Evolutionary conservation across 192 early-diverging fungal species (phyloP).

Genomic region (Gamsiella multidivaricata): DNA sequence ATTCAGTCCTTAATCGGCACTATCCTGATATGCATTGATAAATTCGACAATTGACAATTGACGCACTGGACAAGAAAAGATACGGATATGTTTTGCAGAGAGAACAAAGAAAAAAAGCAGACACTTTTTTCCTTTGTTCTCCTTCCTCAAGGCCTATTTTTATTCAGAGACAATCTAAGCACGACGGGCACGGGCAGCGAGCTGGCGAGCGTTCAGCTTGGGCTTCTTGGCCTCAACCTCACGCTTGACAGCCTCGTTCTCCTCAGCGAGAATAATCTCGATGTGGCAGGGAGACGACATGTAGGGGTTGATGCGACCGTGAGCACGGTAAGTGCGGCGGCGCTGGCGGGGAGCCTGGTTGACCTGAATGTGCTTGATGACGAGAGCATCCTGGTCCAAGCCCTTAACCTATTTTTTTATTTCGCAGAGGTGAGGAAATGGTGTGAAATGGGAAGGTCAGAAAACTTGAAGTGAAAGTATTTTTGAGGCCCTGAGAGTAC

Average conservation of each 20-base stretch:
- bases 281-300: constrained; percentile 96
- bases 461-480: no score
- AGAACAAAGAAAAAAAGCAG: constrained; percentile 7
- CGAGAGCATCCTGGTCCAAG: constrained; percentile 64
- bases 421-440: neutral
- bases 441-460: neutral
- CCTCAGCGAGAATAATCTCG: constrained; percentile 94
- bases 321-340: constrained; percentile 97
- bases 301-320: constrained; percentile 89
- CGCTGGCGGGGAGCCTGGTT: constrained; percentile 99
- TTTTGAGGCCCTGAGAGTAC: no score
- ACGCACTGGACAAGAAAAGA: no score
- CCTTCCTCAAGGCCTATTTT: constrained; percentile 11
- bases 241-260: constrained; percentile 80
- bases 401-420: constrained; percentile 43
- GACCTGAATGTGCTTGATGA: constrained; percentile 96
- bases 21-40: no score
- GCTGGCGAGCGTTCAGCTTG: constrained; percentile 66
- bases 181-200: constrained; percentile 63
- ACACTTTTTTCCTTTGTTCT: constrained; percentile 1
- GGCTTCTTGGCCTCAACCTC: constrained; percentile 73
- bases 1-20: no score
- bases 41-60: no score
- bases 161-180: constrained; percentile 29
- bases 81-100: no score